phyloP scores from a whole-genome alignment of 164 flowering plant genomes.

The Sedum album region DNA sequence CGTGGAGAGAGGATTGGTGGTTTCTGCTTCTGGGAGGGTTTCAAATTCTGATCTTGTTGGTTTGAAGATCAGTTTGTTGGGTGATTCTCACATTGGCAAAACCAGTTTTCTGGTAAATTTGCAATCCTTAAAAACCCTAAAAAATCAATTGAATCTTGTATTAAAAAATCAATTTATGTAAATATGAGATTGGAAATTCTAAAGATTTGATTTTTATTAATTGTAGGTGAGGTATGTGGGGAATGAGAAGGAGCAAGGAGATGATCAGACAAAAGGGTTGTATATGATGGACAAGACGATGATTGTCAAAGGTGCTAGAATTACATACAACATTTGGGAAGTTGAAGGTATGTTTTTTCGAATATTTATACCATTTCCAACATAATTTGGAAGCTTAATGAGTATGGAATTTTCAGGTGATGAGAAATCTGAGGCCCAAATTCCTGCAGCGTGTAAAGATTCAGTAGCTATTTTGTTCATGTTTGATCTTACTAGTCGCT shows the following conservation, averaged over 20 bases:
- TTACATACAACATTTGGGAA: conserved; percentile 38
- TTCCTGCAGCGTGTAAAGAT: conserved; percentile 32
- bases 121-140: background rate
- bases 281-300: conserved; percentile 27
- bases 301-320: conserved; percentile 25
- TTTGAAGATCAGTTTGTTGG: conserved; percentile 38
- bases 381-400: background rate
- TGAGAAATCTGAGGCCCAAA: conserved; percentile 16
- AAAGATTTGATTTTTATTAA: background rate
- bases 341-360: conserved; percentile 20
- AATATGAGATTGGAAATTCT: no score
- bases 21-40: conserved; percentile 6
- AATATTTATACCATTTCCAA: background rate
- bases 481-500: conserved; percentile 45
- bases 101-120: conserved; percentile 32
- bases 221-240: conserved; percentile 35
- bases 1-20: background rate
- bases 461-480: conserved; percentile 38
- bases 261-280: conserved; percentile 13
- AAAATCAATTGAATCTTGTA: background rate
- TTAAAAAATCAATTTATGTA: background rate
- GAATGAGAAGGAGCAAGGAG: conserved; percentile 17
- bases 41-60: conserved; percentile 28
- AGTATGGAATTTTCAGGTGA: conserved; percentile 19
- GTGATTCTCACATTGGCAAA: conserved; percentile 36